Evolutionary conservation across 2,329 filamentous ascomycete genomes (phyloP), one percentile per base, ranked within the genome.

Genomic region (Leptodontidium sp.): DNA sequence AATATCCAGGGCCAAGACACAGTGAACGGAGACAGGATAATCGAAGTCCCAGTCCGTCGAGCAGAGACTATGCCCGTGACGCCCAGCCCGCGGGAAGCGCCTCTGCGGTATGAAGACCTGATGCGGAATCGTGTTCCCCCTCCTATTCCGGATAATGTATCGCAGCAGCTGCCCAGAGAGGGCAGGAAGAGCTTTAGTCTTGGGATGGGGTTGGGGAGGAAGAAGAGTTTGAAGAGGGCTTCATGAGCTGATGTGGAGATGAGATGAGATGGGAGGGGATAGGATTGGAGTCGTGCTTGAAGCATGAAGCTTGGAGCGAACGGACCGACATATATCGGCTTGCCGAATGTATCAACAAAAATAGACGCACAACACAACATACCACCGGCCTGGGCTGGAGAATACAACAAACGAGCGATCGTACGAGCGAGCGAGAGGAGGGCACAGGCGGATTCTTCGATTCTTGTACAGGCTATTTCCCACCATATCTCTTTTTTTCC

Each of bases 71-170:
- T 66, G 63, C 67, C 67, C 1, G 43, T 66, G 4, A 58, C 68
- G 24, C 38, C 57, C 4, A 57, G 53, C 21, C 67, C 68, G 8
- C 57, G 29, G 15, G 63, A 67, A 12, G 63, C 47, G 2, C 66
- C 72, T 4, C 9, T 74, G 12, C 58, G 45, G 24, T 75, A 75
- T 47, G 68, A 74, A 17, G 72, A 76, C 45, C 69, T 75, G 26
- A 73, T 74, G 66, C 71, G 58, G 24, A 69, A 70, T 26, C 64
- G 49, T 4, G 67, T 61, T 1, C 70, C 74, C 35, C 73, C 73
- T 4, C 65, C 70, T 17, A 50, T 70, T 21, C 59, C 55, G 4
- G 57, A n/a, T 6, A 49, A 53, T 40, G 45, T 45, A 15, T 11
- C 50, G 4, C 65, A 62, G 35, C 62, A 38, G 17, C 62, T 64